Evolutionary conservation across 805 yeast species (phyloP).

Genomic region (Cyberlindnera japonica): DNA sequence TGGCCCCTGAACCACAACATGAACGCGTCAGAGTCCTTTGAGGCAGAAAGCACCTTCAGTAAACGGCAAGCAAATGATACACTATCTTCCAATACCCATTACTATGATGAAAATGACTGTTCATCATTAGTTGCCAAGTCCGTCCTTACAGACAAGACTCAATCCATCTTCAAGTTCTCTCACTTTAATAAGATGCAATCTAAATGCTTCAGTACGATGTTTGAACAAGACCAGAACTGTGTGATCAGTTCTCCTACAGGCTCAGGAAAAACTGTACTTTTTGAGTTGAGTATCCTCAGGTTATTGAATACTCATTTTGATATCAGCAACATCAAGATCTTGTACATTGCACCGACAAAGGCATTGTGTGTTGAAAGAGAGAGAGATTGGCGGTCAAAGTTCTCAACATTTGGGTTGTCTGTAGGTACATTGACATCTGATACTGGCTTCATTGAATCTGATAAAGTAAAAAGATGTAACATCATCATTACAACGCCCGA

Average conservation of each 20-base stretch:
- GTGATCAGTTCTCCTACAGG: constrained; percentile 57
- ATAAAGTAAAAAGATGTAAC: constrained; percentile 39
- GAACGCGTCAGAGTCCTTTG: too few species aligned
- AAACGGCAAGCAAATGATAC: background rate
- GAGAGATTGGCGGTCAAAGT: constrained; percentile 42
- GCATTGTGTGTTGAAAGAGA: constrained; percentile 51
- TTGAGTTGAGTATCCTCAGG: constrained; percentile 48
- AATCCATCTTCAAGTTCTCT: constrained; percentile 32
- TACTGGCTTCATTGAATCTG: constrained; percentile 42
- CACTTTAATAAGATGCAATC: constrained; percentile 51
- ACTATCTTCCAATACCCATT: constrained; percentile 12
- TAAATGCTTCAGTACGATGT: constrained; percentile 37
- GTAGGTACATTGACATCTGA: constrained; percentile 57
- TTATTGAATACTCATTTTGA: constrained; percentile 30
- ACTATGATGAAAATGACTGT: constrained; percentile 2
- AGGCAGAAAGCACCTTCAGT: too few species aligned
- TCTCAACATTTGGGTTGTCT: constrained; percentile 35
- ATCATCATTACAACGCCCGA: constrained; percentile 59
- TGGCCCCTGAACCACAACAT: too few species aligned
- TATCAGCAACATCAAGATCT: constrained; percentile 29
- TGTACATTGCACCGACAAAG: constrained; percentile 60
- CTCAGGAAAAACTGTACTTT: constrained; percentile 54
- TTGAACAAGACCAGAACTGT: constrained; percentile 35
- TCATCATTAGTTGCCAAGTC: constrained; percentile 13
- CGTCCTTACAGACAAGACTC: constrained; percentile 36